Percentiles rank a stretch among this genome's conserved stretches.
Evolutionary conservation across 495 filamentous ascomycete species (phyloP).

Genomic region (Hypoxylon perforatum): DNA sequence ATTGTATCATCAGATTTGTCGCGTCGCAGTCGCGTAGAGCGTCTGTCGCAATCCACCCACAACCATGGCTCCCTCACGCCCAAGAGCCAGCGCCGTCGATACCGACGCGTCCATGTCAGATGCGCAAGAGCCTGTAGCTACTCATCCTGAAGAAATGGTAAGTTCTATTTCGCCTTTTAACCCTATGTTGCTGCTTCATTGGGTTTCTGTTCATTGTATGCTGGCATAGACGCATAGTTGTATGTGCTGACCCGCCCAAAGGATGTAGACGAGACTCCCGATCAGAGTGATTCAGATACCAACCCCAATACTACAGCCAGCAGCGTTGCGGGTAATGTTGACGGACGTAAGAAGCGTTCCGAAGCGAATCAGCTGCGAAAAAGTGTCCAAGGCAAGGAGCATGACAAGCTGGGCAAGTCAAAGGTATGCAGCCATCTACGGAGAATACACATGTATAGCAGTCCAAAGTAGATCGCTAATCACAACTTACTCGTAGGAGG

Average conservation of each 20-base stretch:
- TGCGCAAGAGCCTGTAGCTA: constrained; percentile 61
- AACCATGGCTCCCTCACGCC: constrained; percentile 70
- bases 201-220: constrained; percentile 1
- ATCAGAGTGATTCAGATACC: constrained; percentile 91
- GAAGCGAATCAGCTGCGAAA: constrained; percentile 88
- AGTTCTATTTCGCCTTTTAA: constrained; percentile 25
- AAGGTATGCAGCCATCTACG: constrained; percentile 69
- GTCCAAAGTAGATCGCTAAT: constrained; percentile 31
- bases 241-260: constrained; percentile 48
- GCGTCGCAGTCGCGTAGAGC: constrained; percentile 55
- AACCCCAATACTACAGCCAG: constrained; percentile 92
- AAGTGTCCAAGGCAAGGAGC: constrained; percentile 93
- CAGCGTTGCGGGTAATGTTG: constrained; percentile 83
- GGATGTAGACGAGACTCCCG: constrained; percentile 82
- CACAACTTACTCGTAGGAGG: constrained; percentile 69
- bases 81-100: constrained; percentile 59
- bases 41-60: constrained; percentile 34
- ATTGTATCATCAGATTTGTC: constrained; percentile 26
- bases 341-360: constrained; percentile 86
- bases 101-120: constrained; percentile 70
- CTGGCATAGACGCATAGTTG: constrained; percentile 10
- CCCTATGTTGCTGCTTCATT: constrained; percentile 2
- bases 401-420: constrained; percentile 85
- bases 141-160: constrained; percentile 60
- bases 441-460: background rate